Evolutionary conservation across 805 yeast species (phyloP).

Genomic region (Metschnikowia lunata): DNA sequence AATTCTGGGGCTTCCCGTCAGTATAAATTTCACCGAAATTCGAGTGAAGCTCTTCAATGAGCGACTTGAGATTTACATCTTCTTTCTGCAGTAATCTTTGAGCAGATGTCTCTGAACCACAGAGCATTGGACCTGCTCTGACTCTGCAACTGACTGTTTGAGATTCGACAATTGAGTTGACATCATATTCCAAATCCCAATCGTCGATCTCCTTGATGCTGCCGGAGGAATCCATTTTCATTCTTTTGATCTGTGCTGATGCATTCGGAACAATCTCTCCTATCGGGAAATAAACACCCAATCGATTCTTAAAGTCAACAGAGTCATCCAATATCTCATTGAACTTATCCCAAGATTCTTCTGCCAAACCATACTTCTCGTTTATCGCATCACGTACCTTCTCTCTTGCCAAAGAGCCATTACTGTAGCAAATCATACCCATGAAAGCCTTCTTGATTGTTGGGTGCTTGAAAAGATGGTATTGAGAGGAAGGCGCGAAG

Average conservation of each 20-base stretch:
- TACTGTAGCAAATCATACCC: constrained; percentile 95
- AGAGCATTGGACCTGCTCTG: constrained; percentile 73
- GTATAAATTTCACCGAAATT: constrained; percentile 43
- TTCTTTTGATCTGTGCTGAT: constrained; percentile 56
- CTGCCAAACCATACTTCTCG: constrained; percentile 30
- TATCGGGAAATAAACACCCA: constrained; percentile 81
- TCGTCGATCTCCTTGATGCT: constrained; percentile 23
- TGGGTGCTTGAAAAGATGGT: constrained; percentile 85
- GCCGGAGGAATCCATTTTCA: constrained; percentile 30
- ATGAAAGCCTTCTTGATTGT: constrained; percentile 70
- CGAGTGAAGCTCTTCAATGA: constrained; percentile 24
- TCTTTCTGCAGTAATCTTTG: constrained; percentile 2
- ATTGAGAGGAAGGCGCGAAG: constrained; percentile 73
- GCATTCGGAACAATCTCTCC: constrained; percentile 92
- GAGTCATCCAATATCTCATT: constrained; percentile 46
- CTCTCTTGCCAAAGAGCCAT: constrained; percentile 86
- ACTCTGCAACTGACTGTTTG: constrained; percentile 83
- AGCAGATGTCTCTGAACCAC: constrained; percentile 18
- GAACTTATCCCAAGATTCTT: constrained; percentile 57
- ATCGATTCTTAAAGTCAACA: constrained; percentile 35
- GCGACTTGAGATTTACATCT: constrained; percentile 9
- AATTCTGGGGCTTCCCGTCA: constrained; percentile 47
- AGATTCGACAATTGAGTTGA: constrained; percentile 72
- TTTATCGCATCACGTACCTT: constrained; percentile 62
- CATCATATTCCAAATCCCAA: constrained; percentile 61